These are phyloP conservation scores for Aspergillus novofumigatus DNA, from an alignment of 2,329 filamentous ascomycete genomes.

Conservation along the genomic window DNA sequence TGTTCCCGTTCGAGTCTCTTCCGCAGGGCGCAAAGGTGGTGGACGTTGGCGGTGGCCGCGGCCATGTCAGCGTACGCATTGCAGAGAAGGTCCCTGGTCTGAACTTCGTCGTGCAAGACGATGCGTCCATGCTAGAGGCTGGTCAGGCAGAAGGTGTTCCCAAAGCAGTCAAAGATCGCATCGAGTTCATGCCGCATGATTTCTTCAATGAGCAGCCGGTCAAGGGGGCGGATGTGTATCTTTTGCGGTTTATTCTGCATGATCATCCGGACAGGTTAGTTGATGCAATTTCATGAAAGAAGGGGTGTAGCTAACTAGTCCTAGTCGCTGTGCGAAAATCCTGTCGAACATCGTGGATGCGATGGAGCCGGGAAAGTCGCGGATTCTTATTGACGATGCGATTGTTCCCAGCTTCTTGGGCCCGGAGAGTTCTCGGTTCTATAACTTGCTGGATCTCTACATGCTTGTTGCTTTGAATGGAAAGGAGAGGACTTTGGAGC, in stretches of 20 bases:
- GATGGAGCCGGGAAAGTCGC: slow-evolving; percentile 1
- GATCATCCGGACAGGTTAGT: slow-evolving; percentile 11
- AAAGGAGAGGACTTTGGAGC: background rate
- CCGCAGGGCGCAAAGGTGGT: slow-evolving; percentile 3
- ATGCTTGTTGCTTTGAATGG: background rate
- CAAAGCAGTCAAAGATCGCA: slow-evolving; percentile 1
- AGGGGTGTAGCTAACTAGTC: background rate
- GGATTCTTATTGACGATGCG: slow-evolving; percentile 2
- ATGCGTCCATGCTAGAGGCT: slow-evolving; percentile 5
- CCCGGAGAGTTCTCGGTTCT: background rate
- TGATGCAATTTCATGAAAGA: background rate
- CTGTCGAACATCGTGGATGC: background rate
- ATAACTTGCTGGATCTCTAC: background rate
- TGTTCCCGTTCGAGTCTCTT: background rate
- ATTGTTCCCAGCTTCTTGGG: slow-evolving; percentile 1
- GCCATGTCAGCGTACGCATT: slow-evolving; percentile 13
- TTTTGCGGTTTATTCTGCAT: slow-evolving; percentile 21
- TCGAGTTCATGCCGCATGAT: slow-evolving; percentile 13
- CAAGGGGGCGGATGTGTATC: slow-evolving; percentile 18
- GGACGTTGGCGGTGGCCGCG: slow-evolving; percentile 15
- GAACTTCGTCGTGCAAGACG: slow-evolving; percentile 16
- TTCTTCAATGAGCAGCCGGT: slow-evolving; percentile 16
- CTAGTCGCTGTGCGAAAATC: background rate
- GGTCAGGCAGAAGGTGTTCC: slow-evolving; percentile 1
- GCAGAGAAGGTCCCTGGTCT: slow-evolving; percentile 7